Conservation (phyloP, 257 asterid species). For the Solanum rostratum region DNA sequence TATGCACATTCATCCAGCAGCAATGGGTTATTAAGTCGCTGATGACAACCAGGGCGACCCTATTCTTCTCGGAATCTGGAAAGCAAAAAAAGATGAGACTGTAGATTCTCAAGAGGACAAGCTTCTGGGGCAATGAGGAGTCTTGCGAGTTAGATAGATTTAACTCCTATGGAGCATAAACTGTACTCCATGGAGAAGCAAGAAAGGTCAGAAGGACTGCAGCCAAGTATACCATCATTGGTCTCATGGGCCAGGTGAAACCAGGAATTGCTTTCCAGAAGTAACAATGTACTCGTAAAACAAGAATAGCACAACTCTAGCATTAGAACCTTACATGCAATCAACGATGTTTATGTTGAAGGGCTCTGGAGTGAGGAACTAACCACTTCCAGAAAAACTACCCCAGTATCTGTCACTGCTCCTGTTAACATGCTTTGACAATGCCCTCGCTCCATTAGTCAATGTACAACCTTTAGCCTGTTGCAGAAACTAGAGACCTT, state of each 20-base stretch:
- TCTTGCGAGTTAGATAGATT: too few species aligned
- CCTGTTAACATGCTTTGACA: conserved; percentile 63
- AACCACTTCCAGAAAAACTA: conserved; percentile 54
- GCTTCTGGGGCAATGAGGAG: background rate
- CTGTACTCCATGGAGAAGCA: background rate
- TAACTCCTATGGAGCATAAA: too few species aligned
- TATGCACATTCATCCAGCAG: conserved; percentile 67
- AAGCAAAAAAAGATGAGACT: background rate
- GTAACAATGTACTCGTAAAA: background rate
- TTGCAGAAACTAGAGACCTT: conserved; percentile 6
- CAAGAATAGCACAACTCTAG: background rate
- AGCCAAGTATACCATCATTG: background rate
- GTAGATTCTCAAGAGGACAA: background rate
- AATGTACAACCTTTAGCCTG: conserved; percentile 62
- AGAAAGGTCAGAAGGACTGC: background rate
- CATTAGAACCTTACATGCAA: background rate
- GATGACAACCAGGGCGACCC: conserved; percentile 36
- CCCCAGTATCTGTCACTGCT: conserved; percentile 76
- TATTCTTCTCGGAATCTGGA: conserved; percentile 56
- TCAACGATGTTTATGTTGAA: background rate
- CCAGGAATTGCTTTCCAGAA: background rate
- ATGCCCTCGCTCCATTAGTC: conserved; percentile 84
- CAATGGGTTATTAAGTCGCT: conserved; percentile 28
- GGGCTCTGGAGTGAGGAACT: conserved; percentile 19
- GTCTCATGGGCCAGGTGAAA: background rate